A percentile compares a stretch with the other conserved stretches of the same genome.
Evolutionary conservation across 768 basidiomycete species (phyloP).

Genomic region (Chiua virens): DNA sequence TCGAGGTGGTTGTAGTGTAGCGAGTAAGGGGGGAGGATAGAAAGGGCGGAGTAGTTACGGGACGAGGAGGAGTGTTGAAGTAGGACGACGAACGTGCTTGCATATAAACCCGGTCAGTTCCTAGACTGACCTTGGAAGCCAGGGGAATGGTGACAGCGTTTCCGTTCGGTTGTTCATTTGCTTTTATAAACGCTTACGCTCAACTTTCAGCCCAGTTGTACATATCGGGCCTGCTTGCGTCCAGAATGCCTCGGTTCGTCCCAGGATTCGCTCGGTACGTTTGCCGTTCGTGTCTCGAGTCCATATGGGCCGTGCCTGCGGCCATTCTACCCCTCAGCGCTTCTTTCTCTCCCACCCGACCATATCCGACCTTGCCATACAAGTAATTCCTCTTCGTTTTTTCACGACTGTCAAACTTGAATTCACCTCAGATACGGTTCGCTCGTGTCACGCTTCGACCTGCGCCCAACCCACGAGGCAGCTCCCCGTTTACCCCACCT

Average conservation of each 20-base stretch:
- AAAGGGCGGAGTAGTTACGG: background rate
- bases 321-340: slow-evolving; percentile 1
- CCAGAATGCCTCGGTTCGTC: slow-evolving; percentile 10
- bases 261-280: slow-evolving; percentile 23
- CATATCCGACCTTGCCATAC: slow-evolving; percentile 13
- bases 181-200: slow-evolving; percentile 31
- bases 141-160: slow-evolving; percentile 6
- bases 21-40: slow-evolving; percentile 27
- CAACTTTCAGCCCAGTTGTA: slow-evolving; percentile 25
- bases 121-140: background rate
- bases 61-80: slow-evolving; percentile 10
- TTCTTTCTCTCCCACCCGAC: slow-evolving; percentile 19
- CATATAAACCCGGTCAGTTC: slow-evolving; percentile 18
- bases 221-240: slow-evolving; percentile 28
- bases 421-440: background rate
- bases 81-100: slow-evolving; percentile 35
- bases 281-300: slow-evolving; percentile 12
- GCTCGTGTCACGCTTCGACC: slow-evolving; percentile 5
- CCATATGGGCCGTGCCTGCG: slow-evolving; percentile 6
- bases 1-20: slow-evolving; percentile 3
- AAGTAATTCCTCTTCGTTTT: too few species aligned
- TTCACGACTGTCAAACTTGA: background rate
- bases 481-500: background rate
- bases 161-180: slow-evolving; percentile 10
- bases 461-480: slow-evolving; percentile 17